These are phyloP conservation scores for Chaetomium fimeti DNA, from an alignment of 495 filamentous ascomycete species.

Conservation along the genomic window DNA sequence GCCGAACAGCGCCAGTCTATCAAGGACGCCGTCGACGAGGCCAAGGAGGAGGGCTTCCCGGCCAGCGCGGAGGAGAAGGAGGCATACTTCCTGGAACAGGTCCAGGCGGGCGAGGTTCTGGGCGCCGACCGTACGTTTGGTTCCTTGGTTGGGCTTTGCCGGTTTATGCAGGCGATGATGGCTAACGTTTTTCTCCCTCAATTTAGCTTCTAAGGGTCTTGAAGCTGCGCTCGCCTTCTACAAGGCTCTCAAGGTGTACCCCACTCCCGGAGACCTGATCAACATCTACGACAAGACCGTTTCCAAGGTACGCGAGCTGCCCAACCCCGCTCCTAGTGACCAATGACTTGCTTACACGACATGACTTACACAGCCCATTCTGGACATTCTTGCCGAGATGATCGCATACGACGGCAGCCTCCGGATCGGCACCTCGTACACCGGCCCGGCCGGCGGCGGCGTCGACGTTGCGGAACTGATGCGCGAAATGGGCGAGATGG, in stretches of 20 bases:
- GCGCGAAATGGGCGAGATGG: constrained; percentile 39
- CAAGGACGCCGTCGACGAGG: constrained; percentile 66
- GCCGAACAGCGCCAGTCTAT: constrained; percentile 65
- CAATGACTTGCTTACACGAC: constrained; percentile 24
- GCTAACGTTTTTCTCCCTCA: not conserved
- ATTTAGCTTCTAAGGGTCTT: constrained; percentile 64
- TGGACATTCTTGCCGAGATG: constrained; percentile 97
- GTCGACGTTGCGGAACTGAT: constrained; percentile 39
- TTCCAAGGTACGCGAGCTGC: constrained; percentile 60
- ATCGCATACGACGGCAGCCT: constrained; percentile 82
- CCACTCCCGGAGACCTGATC: constrained; percentile 87
- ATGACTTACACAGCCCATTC: constrained; percentile 60
- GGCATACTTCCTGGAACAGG: constrained; percentile 86
- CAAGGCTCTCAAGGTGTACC: constrained; percentile 97
- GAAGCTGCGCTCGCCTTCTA: constrained; percentile 95
- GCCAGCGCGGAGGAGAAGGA: constrained; percentile 82
- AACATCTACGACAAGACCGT: constrained; percentile 98
- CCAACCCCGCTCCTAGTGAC: not conserved
- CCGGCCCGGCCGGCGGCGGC: constrained; percentile 28
- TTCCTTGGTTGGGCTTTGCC: not conserved
- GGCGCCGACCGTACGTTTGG: constrained; percentile 51
- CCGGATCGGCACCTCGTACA: constrained; percentile 56
- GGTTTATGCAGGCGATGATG: not conserved
- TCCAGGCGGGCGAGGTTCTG: constrained; percentile 78
- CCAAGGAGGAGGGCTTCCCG: constrained; percentile 88